Base-by-base conservation (phyloP, 78 protist species). In the Isochrysis galbana region DNA sequence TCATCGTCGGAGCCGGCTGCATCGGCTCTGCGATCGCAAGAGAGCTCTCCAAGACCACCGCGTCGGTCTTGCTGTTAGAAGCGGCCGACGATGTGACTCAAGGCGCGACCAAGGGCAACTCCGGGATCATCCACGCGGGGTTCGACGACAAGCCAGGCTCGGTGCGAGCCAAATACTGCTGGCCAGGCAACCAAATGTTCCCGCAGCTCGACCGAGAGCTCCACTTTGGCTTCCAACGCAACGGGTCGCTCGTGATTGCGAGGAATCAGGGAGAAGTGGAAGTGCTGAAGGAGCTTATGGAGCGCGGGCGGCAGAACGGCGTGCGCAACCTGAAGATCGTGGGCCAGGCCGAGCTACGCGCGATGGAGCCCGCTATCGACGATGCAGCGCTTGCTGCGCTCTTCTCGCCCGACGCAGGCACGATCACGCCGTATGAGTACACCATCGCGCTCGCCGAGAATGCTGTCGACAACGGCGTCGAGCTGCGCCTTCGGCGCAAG, bases 101-200 rank as follows among this genome's bases (percentile, higher is more conserved):
- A 82, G 95, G 95, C 77, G 96, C 94, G 87, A 55, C 95, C 21
- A 54, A 80, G 26, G 95, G 94, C 93, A 95, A 95, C 88, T 77
- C 92, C 38, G 96, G 96, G 61, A 96, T 96, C 42, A 80, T 96
- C 55, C 97, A 96, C 72, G 69, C 93, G 19, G 97, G 97, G 21
- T n/a, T 95, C 47, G 95, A 96, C 87, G 94, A 96, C 87, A 83
- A 54, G 78, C 95, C 96, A 0, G 97, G 97, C 44, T 45, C 93
- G 22, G 22, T 45, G 25, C 90, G 86, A 46, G 96, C 96, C 10
- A 54, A 44, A 25, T 74, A 92, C 11, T 96, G 97, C 87, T 86
- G 86, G 44, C 21, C 61, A 4, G 97, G 97, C 25, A 45, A 94
- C 2, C 36, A 41, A 29, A 10, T 93, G 91, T 82, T 93, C 92